Evolutionary conservation across 345 rosid genomes (phyloP).

Genomic region (Boechera divaricarpa): DNA sequence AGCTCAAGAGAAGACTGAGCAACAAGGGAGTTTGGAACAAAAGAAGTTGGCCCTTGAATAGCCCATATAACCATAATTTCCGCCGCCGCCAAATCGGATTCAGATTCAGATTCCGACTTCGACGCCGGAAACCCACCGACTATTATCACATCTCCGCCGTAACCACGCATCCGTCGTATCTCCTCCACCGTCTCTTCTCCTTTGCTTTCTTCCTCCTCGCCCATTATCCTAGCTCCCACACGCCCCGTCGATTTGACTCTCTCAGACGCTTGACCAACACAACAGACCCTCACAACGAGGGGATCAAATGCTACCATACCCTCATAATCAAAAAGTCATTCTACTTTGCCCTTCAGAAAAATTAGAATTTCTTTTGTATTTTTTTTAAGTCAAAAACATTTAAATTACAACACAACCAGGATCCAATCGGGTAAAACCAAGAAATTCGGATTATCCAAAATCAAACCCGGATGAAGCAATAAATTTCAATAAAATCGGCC

Average conservation of each 20-base stretch:
- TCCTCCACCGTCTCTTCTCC: constrained; percentile 37
- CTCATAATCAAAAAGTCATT: too few relatives aligned
- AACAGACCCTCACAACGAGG: not conserved
- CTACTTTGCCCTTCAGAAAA: too few relatives aligned
- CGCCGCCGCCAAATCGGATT: constrained; percentile 68
- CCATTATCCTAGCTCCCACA: constrained; percentile 13
- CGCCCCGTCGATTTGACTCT: constrained; percentile 27
- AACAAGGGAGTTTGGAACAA: constrained; percentile 75
- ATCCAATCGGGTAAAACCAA: too few relatives aligned
- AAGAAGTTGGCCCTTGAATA: constrained; percentile 79
- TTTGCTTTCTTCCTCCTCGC: too few relatives aligned
- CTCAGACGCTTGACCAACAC: not conserved
- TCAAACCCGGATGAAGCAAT: too few relatives aligned
- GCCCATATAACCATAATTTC: constrained; percentile 95
- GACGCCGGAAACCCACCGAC: constrained; percentile 43
- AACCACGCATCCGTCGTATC: constrained; percentile 54
- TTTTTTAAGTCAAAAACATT: too few relatives aligned
- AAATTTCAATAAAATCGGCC: too few relatives aligned
- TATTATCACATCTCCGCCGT: constrained; percentile 61
- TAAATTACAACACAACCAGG: too few relatives aligned
- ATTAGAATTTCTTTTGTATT: too few relatives aligned
- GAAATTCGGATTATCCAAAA: too few relatives aligned
- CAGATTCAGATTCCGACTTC: constrained; percentile 44
- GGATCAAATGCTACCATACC: too few relatives aligned
- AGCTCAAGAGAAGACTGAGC: constrained; percentile 82